phyloP scores from a whole-genome alignment of 2,329 filamentous ascomycete species.

The Chaetothyriales sp. region DNA sequence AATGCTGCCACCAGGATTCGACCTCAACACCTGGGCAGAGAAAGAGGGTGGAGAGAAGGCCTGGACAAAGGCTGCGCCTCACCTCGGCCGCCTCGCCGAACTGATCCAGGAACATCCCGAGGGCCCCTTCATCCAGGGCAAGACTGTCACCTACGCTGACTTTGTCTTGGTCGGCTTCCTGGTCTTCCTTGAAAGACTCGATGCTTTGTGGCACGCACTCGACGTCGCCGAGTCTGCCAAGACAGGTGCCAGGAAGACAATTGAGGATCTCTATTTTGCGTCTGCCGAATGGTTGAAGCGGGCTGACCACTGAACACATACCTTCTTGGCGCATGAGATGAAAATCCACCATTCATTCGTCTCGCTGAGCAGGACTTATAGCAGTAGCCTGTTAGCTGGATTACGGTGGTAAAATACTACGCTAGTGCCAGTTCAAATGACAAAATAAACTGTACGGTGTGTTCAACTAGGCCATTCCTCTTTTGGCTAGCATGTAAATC shows the following conservation, averaged over 20 bases:
- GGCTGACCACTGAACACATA: slow-evolving; percentile 9
- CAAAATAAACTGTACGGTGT: no score
- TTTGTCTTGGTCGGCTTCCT: slow-evolving; percentile 40
- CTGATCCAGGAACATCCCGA: slow-evolving; percentile 40
- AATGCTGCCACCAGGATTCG: background rate
- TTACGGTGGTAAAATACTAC: no score
- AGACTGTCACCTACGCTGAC: slow-evolving; percentile 41
- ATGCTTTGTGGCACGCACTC: slow-evolving; percentile 2
- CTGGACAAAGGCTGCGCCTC: slow-evolving; percentile 33
- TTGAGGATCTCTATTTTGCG: slow-evolving; percentile 9
- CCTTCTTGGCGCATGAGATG: no score
- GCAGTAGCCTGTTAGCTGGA: no score
- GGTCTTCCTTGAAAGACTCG: slow-evolving; percentile 26
- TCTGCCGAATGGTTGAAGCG: slow-evolving; percentile 10
- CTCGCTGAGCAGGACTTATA: no score
- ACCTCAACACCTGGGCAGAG: background rate
- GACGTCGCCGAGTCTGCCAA: background rate
- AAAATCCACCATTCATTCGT: no score
- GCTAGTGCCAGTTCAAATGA: no score
- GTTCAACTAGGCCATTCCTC: background rate
- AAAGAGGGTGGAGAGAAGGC: slow-evolving; percentile 35
- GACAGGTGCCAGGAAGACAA: slow-evolving; percentile 5
- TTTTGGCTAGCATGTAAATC: background rate
- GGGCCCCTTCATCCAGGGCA: slow-evolving; percentile 48
- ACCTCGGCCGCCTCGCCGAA: slow-evolving; percentile 23